phyloP scores from a whole-genome alignment of 2,329 filamentous ascomycete genomes.

The Microcyclosporella mali region DNA sequence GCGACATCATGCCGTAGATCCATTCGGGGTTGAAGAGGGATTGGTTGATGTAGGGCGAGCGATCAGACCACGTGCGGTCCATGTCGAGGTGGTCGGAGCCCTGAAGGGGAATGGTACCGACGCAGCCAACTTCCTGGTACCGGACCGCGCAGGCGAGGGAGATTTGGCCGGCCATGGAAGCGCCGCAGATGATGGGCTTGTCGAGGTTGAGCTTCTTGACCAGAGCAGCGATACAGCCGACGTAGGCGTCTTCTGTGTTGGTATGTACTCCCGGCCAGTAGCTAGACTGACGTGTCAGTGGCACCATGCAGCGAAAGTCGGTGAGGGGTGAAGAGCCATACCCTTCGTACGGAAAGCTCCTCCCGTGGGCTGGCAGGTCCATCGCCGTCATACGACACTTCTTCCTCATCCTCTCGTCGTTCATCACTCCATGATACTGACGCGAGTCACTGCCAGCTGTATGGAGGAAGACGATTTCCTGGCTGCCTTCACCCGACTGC shows the following conservation, averaged over 20 bases:
- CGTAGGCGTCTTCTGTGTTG: conserved; percentile 40
- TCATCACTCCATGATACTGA: conserved; percentile 50
- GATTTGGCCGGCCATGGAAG: conserved; percentile 47
- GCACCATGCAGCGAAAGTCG: no score
- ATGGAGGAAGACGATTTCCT: conserved; percentile 38
- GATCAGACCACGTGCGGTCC: conserved; percentile 40
- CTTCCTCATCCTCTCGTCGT: conserved; percentile 42
- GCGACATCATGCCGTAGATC: conserved; percentile 47
- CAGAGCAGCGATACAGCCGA: conserved; percentile 42
- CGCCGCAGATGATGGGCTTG: conserved; percentile 45
- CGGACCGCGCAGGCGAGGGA: conserved; percentile 44
- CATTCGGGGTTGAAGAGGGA: conserved; percentile 40
- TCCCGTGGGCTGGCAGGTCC: conserved; percentile 46
- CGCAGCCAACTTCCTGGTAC: conserved; percentile 42
- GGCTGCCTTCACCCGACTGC: conserved; percentile 40
- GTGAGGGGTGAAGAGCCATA: background rate
- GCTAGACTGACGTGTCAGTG: background rate
- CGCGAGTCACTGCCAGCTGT: conserved; percentile 41
- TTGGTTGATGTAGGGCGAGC: conserved; percentile 44
- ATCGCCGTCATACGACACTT: conserved; percentile 47
- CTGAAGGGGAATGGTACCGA: conserved; percentile 44
- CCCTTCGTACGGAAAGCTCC: conserved; percentile 41
- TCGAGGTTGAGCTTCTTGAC: conserved; percentile 40
- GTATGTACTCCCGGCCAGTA: conserved; percentile 41
- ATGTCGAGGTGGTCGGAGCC: conserved; percentile 39